These are phyloP conservation scores for Pythium vanterpoolii DNA, from an alignment of 352 stramenopile genomes.

Conservation along the genomic window DNA sequence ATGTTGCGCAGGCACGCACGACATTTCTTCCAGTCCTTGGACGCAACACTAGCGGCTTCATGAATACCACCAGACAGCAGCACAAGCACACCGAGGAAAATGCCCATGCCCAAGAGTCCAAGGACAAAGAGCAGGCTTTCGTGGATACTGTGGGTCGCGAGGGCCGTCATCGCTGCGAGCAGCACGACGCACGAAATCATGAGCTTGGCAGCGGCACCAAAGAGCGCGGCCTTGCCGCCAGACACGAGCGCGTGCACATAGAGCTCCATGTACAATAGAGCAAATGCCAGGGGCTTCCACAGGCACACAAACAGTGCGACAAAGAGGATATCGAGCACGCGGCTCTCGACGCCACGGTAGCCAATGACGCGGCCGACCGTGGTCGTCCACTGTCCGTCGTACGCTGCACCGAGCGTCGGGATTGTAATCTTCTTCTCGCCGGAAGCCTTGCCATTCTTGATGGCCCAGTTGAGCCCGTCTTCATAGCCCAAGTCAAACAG, in stretches of 20 bases:
- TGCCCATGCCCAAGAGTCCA: slow-evolving; percentile 34
- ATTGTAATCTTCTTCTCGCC: slow-evolving; percentile 38
- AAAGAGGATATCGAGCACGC: slow-evolving; percentile 69
- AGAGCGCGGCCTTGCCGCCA: slow-evolving; percentile 64
- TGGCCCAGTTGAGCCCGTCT: slow-evolving; percentile 69
- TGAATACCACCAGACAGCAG: slow-evolving; percentile 60
- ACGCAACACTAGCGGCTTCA: slow-evolving; percentile 45
- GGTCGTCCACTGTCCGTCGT: slow-evolving; percentile 60
- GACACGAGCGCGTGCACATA: slow-evolving; percentile 68
- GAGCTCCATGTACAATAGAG: slow-evolving; percentile 79
- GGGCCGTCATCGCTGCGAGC: slow-evolving; percentile 33
- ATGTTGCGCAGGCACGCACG: slow-evolving; percentile 72
- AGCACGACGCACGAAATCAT: slow-evolving; percentile 63
- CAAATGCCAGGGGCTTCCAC: slow-evolving; percentile 77
- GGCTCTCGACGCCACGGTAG: slow-evolving; percentile 67
- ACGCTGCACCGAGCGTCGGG: slow-evolving; percentile 49
- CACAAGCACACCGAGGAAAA: slow-evolving; percentile 60
- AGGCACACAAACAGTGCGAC: slow-evolving; percentile 69
- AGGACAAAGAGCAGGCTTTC: slow-evolving; percentile 61
- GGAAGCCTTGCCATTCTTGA: slow-evolving; percentile 35
- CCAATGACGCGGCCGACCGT: slow-evolving; percentile 73
- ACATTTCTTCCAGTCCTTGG: slow-evolving; percentile 74
- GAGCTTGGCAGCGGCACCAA: slow-evolving; percentile 65
- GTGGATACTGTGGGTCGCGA: slow-evolving; percentile 54
- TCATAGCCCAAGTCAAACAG: slow-evolving; percentile 85